Base-by-base conservation (phyloP, 495 filamentous ascomycete genomes). In the Penicillium chermesinum region DNA sequence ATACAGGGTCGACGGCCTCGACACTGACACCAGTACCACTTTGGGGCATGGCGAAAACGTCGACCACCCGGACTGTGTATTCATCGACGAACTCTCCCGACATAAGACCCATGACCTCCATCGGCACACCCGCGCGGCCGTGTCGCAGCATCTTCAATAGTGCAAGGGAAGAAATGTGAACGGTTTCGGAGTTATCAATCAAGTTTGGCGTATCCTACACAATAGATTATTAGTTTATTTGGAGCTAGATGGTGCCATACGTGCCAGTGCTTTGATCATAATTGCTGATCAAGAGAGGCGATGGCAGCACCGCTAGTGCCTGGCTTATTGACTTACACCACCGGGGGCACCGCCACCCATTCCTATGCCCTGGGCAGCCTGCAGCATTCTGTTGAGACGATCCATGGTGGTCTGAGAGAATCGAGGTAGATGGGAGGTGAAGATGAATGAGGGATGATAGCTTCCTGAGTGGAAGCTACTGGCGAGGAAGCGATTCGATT, bases 81-180 rank as follows among this genome's bases (percentile, higher is more conserved):
- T 97, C 93, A 67, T 98, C 93, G 47, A 98, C 91, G 61, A 98
- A 97, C 61, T 96, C 94, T 61, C 93, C 93, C 51, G 97, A 75
- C 93, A 98, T 97, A 61, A 98, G 72, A 37, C 93, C 93, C 93
- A 98, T 98, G 62, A 98, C 93, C 79, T 98, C 93, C 93, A 98
- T 98, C 20, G 93, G 93, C 44, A 98, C 93, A 71, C 93, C 93
- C 41, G 93, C 93, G 57, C 93, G 84, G 57, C 93, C 93, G 67
- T 98, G 93, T 62, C 91, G 83, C 57, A 98, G 76, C 93, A 98
- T 98, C 79, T 98, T 98, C 58, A 98, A 78, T 32, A 98, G 80
- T 53, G 93, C 93, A 53, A 98, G 80, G 22, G 93, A 98, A 19
- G 93, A 98, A 62, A 98, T 96, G 72, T 98, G 95, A 58, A 98